Evolutionary conservation across 441 rosid genomes (phyloP).

Genomic region (Sinapis alba): DNA sequence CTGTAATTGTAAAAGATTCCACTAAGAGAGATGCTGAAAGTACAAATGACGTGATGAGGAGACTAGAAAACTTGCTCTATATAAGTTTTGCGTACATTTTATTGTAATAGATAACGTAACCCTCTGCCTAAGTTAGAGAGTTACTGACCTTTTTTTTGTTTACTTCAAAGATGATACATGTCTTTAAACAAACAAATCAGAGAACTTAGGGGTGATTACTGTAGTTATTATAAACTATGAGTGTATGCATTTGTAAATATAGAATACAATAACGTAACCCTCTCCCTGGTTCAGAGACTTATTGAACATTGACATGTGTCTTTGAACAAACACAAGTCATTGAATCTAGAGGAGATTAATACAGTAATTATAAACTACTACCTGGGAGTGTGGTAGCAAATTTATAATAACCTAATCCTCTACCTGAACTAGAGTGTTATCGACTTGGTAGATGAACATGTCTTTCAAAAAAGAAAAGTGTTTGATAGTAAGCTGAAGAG

Average conservation of each 20-base stretch:
- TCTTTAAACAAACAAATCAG: not conserved
- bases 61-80: constrained; percentile 10
- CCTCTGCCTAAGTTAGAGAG: too few species aligned
- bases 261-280: too few species aligned
- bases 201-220: not conserved
- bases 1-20: too few species aligned
- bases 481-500: too few species aligned
- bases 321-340: too few species aligned
- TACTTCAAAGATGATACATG: too few species aligned
- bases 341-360: not conserved
- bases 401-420: not conserved
- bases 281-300: too few species aligned
- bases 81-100: constrained; percentile 1
- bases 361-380: not conserved
- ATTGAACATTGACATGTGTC: too few species aligned
- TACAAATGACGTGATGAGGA: not conserved
- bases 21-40: not conserved
- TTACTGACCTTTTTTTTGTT: too few species aligned
- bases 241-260: not conserved
- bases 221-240: not conserved
- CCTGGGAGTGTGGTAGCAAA: not conserved
- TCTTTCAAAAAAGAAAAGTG: not conserved
- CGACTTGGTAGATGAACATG: constrained; percentile 10
- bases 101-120: too few species aligned
- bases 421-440: not conserved